phyloP scores from a whole-genome alignment of 2,329 filamentous ascomycete genomes.

The Penicillium sp. region DNA sequence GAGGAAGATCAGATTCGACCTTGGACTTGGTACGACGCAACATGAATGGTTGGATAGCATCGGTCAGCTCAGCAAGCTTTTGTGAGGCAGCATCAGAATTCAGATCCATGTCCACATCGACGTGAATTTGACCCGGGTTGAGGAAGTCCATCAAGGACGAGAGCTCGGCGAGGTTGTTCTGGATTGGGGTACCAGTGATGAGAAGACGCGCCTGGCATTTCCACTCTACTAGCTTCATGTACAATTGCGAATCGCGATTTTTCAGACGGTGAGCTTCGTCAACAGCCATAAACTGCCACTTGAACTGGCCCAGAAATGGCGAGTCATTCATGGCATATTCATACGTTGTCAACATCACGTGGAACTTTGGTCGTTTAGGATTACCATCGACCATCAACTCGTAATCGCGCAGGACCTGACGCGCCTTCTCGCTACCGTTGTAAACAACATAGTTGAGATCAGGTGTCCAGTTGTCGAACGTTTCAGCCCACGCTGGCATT shows the following conservation, averaged over 20 bases:
- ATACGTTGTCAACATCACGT: slow-evolving; percentile 96
- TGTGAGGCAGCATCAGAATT: slow-evolving; percentile 78
- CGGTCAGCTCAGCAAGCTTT: slow-evolving; percentile 84
- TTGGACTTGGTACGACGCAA: slow-evolving; percentile 95
- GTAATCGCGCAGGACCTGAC: slow-evolving; percentile 85
- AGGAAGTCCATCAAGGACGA: slow-evolving; percentile 93
- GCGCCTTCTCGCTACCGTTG: slow-evolving; percentile 83
- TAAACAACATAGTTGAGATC: slow-evolving; percentile 98
- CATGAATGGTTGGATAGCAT: slow-evolving; percentile 90
- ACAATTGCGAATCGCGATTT: slow-evolving; percentile 93
- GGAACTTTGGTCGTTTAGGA: slow-evolving; percentile 88
- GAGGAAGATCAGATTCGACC: slow-evolving; percentile 92
- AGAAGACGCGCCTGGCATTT: slow-evolving; percentile 85
- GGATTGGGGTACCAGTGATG: slow-evolving; percentile 96
- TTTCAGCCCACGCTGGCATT: slow-evolving; percentile 97
- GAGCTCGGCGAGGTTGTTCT: slow-evolving; percentile 93
- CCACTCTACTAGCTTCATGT: slow-evolving; percentile 82
- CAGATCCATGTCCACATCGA: slow-evolving; percentile 91
- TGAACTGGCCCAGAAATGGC: slow-evolving; percentile 82
- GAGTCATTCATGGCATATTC: slow-evolving; percentile 92
- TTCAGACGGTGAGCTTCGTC: slow-evolving; percentile 97
- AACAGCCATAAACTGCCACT: slow-evolving; percentile 96
- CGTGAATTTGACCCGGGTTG: slow-evolving; percentile 89
- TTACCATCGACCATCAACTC: slow-evolving; percentile 88
- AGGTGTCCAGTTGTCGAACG: slow-evolving; percentile 94